phyloP scores from a whole-genome alignment of 2,329 filamentous ascomycete genomes.

The Trichoderma oligosporum region DNA sequence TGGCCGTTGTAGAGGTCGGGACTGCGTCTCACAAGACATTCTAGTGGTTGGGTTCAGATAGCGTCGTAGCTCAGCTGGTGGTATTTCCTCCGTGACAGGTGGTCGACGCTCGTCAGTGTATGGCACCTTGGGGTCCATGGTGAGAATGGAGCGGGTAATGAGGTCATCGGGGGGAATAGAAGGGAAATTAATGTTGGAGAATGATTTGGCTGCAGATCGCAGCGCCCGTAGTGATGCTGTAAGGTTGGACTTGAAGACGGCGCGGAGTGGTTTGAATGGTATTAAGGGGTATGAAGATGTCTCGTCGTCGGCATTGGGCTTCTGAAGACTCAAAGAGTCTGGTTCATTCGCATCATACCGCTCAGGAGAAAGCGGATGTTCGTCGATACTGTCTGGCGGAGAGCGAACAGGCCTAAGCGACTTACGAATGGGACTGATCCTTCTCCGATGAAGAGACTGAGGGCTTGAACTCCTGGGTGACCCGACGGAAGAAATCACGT shows the following conservation, averaged over 20 bases:
- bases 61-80: constrained; percentile 61
- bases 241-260: constrained; percentile 65
- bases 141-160: constrained; percentile 63
- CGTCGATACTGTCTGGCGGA: constrained; percentile 49
- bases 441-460: constrained; percentile 29
- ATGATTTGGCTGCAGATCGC: constrained; percentile 59
- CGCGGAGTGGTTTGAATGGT: constrained; percentile 48
- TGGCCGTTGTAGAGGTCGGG: constrained; percentile 28
- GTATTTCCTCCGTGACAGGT: constrained; percentile 58
- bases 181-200: constrained; percentile 59
- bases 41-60: constrained; percentile 62
- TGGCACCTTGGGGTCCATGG: constrained; percentile 62
- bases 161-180: constrained; percentile 65
- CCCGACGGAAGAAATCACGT: constrained; percentile 46
- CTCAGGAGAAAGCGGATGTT: constrained; percentile 47
- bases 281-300: constrained; percentile 35
- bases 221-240: constrained; percentile 63
- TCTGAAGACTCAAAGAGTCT: constrained; percentile 4
- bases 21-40: constrained; percentile 31
- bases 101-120: constrained; percentile 66
- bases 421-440: constrained; percentile 41
- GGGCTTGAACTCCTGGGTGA: constrained; percentile 43
- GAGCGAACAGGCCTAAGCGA: constrained; percentile 54
- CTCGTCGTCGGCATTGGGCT: constrained; percentile 28
- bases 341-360: constrained; percentile 35